Evolutionary conservation across 202 grass and related monocot species (phyloP).

Genomic region (Musa balbisiana): DNA sequence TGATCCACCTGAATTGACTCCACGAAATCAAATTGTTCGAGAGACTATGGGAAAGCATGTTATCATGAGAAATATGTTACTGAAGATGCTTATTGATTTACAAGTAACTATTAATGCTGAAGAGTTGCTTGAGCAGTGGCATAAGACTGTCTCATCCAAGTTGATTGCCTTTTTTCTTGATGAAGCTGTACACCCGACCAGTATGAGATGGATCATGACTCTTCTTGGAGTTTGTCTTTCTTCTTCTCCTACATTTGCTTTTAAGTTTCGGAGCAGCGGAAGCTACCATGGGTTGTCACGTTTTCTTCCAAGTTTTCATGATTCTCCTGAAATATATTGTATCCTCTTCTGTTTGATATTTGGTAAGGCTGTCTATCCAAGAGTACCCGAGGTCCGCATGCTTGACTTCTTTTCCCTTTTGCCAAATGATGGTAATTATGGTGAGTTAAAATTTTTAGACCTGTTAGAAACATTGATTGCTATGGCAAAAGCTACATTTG

Average conservation of each 20-base stretch:
- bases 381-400: slow-evolving; percentile 95
- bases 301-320: slow-evolving; percentile 84
- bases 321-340: slow-evolving; percentile 99
- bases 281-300: slow-evolving; percentile 79
- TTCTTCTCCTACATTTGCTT: slow-evolving; percentile 75
- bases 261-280: slow-evolving; percentile 66
- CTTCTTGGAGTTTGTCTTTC: slow-evolving; percentile 90
- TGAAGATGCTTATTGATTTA: slow-evolving; percentile 99
- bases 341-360: slow-evolving; percentile 97
- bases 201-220: slow-evolving; percentile 99
- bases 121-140: slow-evolving; percentile 97
- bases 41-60: slow-evolving; percentile 97
- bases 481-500: slow-evolving; percentile 93
- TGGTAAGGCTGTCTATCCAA: slow-evolving; percentile 86
- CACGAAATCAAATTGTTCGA: slow-evolving; percentile 55
- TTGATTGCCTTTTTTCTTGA: slow-evolving; percentile 91
- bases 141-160: slow-evolving; percentile 96
- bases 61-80: slow-evolving; percentile 95
- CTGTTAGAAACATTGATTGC: slow-evolving; percentile 82
- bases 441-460: slow-evolving; percentile 85
- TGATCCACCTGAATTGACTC: slow-evolving; percentile 69
- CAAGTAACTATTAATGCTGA: slow-evolving; percentile 83
- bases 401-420: slow-evolving; percentile 96
- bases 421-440: slow-evolving; percentile 92
- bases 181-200: slow-evolving; percentile 95